These are phyloP conservation scores for Trichoderma simmonsii DNA, from an alignment of 2,329 filamentous ascomycete genomes.

Conservation along the genomic window DNA sequence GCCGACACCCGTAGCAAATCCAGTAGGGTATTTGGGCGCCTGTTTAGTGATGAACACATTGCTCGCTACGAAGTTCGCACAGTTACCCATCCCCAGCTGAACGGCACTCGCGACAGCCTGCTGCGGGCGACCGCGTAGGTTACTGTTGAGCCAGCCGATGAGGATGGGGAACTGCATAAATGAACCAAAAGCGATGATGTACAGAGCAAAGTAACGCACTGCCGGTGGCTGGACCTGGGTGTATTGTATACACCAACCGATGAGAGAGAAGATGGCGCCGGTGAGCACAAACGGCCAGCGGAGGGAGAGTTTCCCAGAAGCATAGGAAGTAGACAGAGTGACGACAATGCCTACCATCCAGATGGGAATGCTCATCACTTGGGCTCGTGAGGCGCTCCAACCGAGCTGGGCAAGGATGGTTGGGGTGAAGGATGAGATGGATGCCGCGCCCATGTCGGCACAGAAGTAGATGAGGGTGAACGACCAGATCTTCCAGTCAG, in stretches of 20 bases:
- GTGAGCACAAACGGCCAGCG: background rate
- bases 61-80: background rate
- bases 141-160: constrained; percentile 2
- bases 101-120: background rate
- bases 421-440: background rate
- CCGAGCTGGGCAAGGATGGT: background rate
- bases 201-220: background rate
- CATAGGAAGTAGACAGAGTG: background rate
- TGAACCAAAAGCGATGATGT: background rate
- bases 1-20: background rate
- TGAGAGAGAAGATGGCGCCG: background rate
- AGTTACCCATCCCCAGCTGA: background rate
- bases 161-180: background rate
- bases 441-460: background rate
- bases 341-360: background rate
- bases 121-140: background rate
- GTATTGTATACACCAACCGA: constrained; percentile 1
- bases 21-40: background rate
- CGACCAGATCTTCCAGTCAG: background rate
- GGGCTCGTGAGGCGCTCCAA: background rate
- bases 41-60: background rate
- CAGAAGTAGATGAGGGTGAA: background rate
- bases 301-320: background rate
- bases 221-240: background rate
- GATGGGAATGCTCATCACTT: background rate